Conservation (phyloP, 768 basidiomycete genomes). For the Termitomyces eurrhizus region DNA sequence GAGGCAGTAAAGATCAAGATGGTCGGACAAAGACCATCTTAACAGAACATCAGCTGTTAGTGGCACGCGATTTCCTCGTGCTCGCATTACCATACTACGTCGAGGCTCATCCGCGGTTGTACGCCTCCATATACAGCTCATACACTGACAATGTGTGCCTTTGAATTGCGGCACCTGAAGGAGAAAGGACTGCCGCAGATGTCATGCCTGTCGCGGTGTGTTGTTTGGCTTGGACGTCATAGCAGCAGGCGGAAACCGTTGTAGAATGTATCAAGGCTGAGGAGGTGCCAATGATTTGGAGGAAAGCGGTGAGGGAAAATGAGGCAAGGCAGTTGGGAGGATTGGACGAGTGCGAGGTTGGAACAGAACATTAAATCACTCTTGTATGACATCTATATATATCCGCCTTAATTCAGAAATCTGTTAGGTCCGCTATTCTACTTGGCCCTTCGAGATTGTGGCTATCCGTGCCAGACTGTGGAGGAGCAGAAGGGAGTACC, state of each 20-base stretch:
- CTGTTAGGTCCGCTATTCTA: too few species aligned
- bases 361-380: neutral
- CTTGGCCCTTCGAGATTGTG: too few species aligned
- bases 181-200: constrained; percentile 17
- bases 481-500: too few species aligned
- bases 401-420: too few species aligned
- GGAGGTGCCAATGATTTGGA: constrained; percentile 18
- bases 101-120: constrained; percentile 10
- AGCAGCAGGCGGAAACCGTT: constrained; percentile 16
- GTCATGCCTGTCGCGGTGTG: constrained; percentile 22
- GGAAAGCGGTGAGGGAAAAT: constrained; percentile 15
- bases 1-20: neutral
- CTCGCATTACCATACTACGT: constrained; percentile 33
- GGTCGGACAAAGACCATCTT: constrained; percentile 19
- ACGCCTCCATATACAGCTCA: neutral
- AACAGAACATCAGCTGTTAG: constrained; percentile 30
- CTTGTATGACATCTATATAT: neutral
- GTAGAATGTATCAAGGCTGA: constrained; percentile 19
- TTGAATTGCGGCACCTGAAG: constrained; percentile 19
- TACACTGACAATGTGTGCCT: constrained; percentile 15
- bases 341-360: constrained; percentile 15
- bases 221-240: constrained; percentile 23
- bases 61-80: constrained; percentile 40
- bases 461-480: too few species aligned
- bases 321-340: constrained; percentile 15